Conservation (phyloP, 176 grass and related monocot species). For the Lolium perenne region DNA sequence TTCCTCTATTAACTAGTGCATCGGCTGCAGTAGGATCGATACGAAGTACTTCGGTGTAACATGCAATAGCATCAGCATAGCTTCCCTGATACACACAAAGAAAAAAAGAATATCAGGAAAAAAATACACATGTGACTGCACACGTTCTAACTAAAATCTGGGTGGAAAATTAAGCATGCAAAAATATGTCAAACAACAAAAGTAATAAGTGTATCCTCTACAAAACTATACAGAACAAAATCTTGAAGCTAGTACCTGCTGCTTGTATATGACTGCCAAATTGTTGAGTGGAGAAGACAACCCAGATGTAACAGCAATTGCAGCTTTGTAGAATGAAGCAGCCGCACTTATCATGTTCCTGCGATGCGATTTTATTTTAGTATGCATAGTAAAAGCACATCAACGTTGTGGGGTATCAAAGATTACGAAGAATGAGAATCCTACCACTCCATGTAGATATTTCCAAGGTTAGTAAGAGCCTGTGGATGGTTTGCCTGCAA, state of each 20-base stretch:
- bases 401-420: background rate
- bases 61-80: conserved; percentile 70
- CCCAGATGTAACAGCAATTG: conserved; percentile 68
- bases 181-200: background rate
- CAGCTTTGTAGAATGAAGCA: conserved; percentile 70
- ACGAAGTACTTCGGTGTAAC: conserved; percentile 73
- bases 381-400: background rate
- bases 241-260: conserved; percentile 56
- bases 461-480: conserved; percentile 76
- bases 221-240: conserved; percentile 26
- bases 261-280: conserved; percentile 77
- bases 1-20: conserved; percentile 74
- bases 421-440: background rate
- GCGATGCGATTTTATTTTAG: conserved; percentile 17
- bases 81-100: conserved; percentile 55
- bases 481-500: conserved; percentile 75
- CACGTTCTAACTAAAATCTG: background rate
- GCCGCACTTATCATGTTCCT: conserved; percentile 69
- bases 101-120: background rate
- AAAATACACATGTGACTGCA: background rate
- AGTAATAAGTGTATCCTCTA: background rate
- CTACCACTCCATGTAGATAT: conserved; percentile 84
- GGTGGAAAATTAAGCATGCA: background rate
- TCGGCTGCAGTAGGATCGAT: conserved; percentile 74
- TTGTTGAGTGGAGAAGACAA: conserved; percentile 77